Percentiles rank a stretch among this genome's conserved stretches.
These are phyloP conservation scores for Penicillium salamii DNA, from an alignment of 495 filamentous ascomycete species.

Conservation along the genomic window DNA sequence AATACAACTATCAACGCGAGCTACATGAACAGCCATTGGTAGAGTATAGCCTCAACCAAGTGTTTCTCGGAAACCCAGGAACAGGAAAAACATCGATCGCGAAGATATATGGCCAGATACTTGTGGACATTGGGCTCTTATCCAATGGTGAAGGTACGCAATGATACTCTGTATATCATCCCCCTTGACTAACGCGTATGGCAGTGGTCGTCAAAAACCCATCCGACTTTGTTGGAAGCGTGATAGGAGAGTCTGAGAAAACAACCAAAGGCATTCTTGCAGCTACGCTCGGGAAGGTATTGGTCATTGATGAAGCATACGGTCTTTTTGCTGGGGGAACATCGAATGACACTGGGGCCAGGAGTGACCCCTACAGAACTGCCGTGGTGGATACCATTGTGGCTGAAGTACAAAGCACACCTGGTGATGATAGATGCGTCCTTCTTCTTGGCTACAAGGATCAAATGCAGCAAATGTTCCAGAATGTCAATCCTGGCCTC, in stretches of 20 bases:
- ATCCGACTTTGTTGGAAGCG: constrained; percentile 65
- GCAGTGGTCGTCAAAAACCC: constrained; percentile 68
- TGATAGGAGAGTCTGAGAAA: constrained; percentile 63
- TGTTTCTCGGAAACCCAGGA: constrained; percentile 68
- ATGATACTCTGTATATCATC: neutral
- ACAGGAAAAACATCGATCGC: constrained; percentile 78
- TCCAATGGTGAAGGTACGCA: constrained; percentile 59
- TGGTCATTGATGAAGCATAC: constrained; percentile 78
- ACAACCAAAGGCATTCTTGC: constrained; percentile 71
- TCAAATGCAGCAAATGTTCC: constrained; percentile 76
- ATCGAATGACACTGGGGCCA: constrained; percentile 13
- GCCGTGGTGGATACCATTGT: constrained; percentile 79
- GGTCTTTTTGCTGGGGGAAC: constrained; percentile 40
- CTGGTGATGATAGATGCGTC: constrained; percentile 76
- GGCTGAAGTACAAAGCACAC: constrained; percentile 72
- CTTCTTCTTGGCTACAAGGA: constrained; percentile 74
- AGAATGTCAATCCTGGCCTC: constrained; percentile 75
- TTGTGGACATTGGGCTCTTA: constrained; percentile 59
- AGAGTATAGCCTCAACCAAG: constrained; percentile 62
- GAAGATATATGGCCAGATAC: constrained; percentile 66
- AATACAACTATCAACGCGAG: constrained; percentile 61
- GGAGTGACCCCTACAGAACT: constrained; percentile 56
- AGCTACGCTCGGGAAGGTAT: constrained; percentile 64
- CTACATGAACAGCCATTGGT: constrained; percentile 54
- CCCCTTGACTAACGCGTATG: neutral